Evolutionary conservation across 1,284 basidiomycete species (phyloP).

Genomic region (Tilletia indica): DNA sequence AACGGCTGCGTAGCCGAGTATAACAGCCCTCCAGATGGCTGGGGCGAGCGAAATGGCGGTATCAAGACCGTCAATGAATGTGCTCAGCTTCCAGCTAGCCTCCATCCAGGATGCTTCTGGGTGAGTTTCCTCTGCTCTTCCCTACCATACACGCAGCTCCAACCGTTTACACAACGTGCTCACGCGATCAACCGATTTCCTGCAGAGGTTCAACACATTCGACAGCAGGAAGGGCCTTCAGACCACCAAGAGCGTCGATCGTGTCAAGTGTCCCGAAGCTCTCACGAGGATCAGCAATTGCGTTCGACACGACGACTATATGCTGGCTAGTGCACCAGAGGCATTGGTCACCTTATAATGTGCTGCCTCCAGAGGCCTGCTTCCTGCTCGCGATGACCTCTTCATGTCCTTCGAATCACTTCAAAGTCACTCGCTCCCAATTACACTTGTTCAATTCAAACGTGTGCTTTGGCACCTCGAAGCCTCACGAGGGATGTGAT

Average conservation of each 20-base stretch:
- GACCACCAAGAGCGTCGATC: neutral
- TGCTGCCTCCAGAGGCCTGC: neutral
- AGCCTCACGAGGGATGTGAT: no score
- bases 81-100: neutral
- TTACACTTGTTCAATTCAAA: no score
- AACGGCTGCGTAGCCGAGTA: neutral
- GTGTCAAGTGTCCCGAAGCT: neutral
- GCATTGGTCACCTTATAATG: no score
- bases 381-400: neutral
- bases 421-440: no score
- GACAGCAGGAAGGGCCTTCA: no score
- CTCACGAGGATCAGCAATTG: neutral
- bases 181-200: neutral
- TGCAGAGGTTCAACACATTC: neutral
- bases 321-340: no score
- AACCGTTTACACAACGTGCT: no score
- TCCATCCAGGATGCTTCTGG: slow-evolving; percentile 1
- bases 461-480: no score
- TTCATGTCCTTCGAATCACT: no score
- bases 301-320: neutral
- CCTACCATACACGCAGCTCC: no score
- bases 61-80: neutral
- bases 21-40: neutral
- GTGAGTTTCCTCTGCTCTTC: neutral
- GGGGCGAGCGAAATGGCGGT: slow-evolving; percentile 3